Evolutionary conservation across 1,139 yeast species (phyloP), one percentile per base, ranked within the genome.

Genomic region (Suhomyces ambrosiae): DNA sequence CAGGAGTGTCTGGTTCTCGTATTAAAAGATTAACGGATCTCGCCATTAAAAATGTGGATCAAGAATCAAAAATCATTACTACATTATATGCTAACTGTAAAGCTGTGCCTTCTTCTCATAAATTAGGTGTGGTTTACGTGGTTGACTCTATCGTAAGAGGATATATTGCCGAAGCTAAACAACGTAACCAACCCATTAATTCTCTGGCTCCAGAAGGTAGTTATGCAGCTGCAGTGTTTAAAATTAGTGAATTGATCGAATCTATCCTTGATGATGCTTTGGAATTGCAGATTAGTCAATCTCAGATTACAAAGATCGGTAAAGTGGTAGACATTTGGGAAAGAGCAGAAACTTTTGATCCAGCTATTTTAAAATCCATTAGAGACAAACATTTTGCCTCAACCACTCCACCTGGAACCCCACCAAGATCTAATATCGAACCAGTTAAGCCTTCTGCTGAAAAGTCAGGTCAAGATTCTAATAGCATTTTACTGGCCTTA

Each of bases 1-100:
- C 94, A 15, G 97, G 98, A 43, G 95, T 92, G 40, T 89, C 97
- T 23, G 97, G 97, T 28, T 81, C 96, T 42, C 89, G 96, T 67
- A 92, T 92, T 60, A 86, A 87, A 60, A 83, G 82, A 55, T 71
- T 89, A 56, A 86, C 92, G 33, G 86, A 86, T 40, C 61, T 86
- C 44, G 95, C 96, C 33, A 72, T 83, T 45, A 78, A 76, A 50
- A 79, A 89, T 61, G 85, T 81, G 44, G 68, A 68, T 53, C 65
- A 68, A 30, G 88, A 82, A 57, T 72, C 83, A 16, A 72, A 73
- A 42, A 60, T 86, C 40, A 74, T 83, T 38, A 74, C 80, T 41
- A 71, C 73, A 45, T 71, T 85, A 48, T 78, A 76, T 58, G 70
- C 84, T 40, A 82, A 84, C 61, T 79, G 92, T 66, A 84, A 80